A percentile compares a stretch with the other conserved stretches of the same genome.
Conservation (phyloP, 1,284 basidiomycete species). For the Malassezia dermatis region DNA sequence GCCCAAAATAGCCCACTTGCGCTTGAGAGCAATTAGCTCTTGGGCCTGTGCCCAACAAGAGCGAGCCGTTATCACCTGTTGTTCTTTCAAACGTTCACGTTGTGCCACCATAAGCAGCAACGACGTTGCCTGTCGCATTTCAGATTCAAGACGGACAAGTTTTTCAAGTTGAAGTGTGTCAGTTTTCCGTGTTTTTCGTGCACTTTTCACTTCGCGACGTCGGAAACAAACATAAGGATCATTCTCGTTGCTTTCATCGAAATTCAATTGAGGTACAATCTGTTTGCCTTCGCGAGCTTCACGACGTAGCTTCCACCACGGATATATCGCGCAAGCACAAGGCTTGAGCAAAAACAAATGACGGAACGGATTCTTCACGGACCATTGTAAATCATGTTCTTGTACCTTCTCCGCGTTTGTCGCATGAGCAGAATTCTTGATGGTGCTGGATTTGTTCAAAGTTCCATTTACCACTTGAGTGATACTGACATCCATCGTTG, state of each 20-base stretch:
- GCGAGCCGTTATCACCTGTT: conserved; percentile 24
- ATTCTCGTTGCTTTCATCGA: conserved; percentile 83
- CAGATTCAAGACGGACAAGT: conserved; percentile 39
- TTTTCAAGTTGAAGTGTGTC: conserved; percentile 45
- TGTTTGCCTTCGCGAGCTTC: conserved; percentile 37
- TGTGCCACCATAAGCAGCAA: conserved; percentile 37
- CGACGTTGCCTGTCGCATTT: conserved; percentile 33
- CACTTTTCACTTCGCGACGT: conserved; percentile 81
- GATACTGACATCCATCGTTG: conserved; percentile 17
- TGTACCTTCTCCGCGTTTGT: not conserved
- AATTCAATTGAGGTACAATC: conserved; percentile 39
- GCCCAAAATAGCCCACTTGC: conserved; percentile 34
- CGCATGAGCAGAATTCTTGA: not conserved
- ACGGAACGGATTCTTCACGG: conserved; percentile 34
- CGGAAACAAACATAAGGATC: conserved; percentile 98
- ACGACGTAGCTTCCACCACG: conserved; percentile 42
- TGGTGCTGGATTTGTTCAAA: not conserved
- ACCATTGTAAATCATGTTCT: conserved; percentile 23
- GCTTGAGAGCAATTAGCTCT: conserved; percentile 37
- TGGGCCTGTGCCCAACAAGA: conserved; percentile 33
- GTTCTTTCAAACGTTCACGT: conserved; percentile 39
- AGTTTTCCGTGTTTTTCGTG: conserved; percentile 71
- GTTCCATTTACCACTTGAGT: not conserved
- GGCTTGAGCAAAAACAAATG: conserved; percentile 37
- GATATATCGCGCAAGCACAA: conserved; percentile 31